phyloP scores from a whole-genome alignment of 2,329 filamentous ascomycete species.

The Fusarium paranaense region DNA sequence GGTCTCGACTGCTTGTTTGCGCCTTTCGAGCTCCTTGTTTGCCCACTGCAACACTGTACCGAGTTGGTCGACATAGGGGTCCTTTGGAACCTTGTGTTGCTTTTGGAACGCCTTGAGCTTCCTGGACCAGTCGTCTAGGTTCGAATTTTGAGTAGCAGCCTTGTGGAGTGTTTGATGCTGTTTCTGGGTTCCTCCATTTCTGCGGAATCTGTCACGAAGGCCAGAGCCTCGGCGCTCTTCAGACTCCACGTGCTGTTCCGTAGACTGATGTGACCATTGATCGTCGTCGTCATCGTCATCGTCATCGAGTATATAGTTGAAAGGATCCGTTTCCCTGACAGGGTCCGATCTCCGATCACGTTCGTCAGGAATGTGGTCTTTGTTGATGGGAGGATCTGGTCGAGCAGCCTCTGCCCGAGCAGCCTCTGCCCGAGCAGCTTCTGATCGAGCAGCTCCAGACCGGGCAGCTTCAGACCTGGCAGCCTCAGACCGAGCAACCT shows the following conservation, averaged over 20 bases:
- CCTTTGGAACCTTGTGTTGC: neutral
- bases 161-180: neutral
- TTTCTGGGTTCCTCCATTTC: neutral
- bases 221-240: neutral
- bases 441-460: neutral
- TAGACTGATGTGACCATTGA: neutral
- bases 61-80: neutral
- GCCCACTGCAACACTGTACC: constrained; percentile 5
- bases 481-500: neutral
- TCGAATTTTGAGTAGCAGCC: neutral
- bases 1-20: neutral
- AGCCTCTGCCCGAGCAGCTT: neutral
- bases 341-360: neutral
- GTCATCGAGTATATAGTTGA: neutral
- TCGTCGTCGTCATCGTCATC: neutral
- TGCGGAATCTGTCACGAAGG: neutral
- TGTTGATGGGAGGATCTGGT: neutral
- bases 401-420: neutral
- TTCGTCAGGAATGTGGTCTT: neutral
- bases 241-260: neutral
- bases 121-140: neutral
- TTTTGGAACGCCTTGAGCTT: constrained; percentile 5
- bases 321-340: neutral
- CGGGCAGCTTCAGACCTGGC: neutral
- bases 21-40: neutral